These are phyloP conservation scores for Penicillium odoratum DNA, from an alignment of 495 filamentous ascomycete species.

Conservation along the genomic window DNA sequence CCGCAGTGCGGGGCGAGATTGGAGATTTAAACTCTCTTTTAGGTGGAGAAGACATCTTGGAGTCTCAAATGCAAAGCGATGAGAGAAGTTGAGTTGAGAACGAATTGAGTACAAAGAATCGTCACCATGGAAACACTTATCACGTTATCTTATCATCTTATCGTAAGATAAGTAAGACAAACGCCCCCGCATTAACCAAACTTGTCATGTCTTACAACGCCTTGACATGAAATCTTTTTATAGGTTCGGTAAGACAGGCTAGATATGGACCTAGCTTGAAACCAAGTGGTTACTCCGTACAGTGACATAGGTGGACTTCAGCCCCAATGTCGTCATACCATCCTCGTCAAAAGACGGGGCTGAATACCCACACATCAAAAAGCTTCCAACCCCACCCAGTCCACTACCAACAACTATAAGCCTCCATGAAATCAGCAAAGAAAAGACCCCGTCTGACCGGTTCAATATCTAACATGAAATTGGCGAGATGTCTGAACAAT, in stretches of 20 bases:
- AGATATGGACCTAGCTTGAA: not conserved
- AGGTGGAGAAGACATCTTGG: conserved; percentile 16
- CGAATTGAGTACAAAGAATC: not conserved
- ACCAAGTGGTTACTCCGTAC: not conserved
- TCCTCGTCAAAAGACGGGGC: not conserved
- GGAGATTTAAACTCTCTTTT: conserved; percentile 4
- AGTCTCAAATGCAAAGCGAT: not conserved
- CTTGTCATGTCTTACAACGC: not conserved
- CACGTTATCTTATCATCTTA: not conserved
- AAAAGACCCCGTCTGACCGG: not conserved
- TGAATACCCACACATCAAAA: not conserved
- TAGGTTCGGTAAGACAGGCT: not conserved
- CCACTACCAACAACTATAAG: not conserved
- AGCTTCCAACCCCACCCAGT: not conserved
- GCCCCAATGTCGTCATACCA: conserved; percentile 6
- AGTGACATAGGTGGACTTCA: not conserved
- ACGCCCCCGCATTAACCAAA: not conserved
- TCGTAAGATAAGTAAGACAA: not conserved
- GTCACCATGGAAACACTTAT: conserved; percentile 31
- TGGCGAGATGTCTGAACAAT: not conserved
- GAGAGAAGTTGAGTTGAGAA: not conserved
- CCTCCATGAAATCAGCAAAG: not conserved
- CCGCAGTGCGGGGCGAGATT: conserved; percentile 29
- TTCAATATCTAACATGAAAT: not conserved
- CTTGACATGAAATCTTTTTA: not conserved